Conservation (phyloP, 345 rosid genomes). For the Salix udensis region DNA sequence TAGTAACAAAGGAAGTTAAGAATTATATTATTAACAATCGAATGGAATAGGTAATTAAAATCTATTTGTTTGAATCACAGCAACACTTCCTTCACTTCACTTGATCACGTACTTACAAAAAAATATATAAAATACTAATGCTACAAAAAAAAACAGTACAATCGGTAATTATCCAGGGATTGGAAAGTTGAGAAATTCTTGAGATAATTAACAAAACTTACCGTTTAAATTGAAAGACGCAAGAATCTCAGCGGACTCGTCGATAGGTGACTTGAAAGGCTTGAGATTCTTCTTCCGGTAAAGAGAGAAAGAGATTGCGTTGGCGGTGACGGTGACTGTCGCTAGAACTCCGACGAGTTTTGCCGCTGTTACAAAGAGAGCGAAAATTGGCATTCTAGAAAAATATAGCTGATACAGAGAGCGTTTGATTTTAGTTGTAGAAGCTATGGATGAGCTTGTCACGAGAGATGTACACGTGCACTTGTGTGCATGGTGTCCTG, state of each 20-base stretch:
- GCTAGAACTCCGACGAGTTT: constrained; percentile 66
- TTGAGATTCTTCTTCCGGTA: constrained; percentile 52
- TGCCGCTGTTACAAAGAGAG: constrained; percentile 50
- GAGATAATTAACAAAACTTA: constrained; percentile 3
- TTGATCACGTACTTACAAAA: not conserved
- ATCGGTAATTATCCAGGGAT: not conserved
- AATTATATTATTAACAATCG: not conserved
- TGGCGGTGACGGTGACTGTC: constrained; percentile 66
- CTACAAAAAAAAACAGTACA: not conserved
- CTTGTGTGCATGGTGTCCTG: not conserved
- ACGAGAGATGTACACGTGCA: not conserved
- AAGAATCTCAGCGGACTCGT: constrained; percentile 67
- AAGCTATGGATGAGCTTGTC: not conserved
- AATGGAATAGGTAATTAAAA: not conserved
- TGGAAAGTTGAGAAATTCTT: not conserved
- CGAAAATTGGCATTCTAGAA: constrained; percentile 35
- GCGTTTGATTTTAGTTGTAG: not conserved
- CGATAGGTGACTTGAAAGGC: constrained; percentile 61
- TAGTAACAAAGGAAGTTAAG: not conserved
- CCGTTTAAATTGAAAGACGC: constrained; percentile 59
- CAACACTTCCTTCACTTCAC: not conserved
- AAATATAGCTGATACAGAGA: too few relatives aligned
- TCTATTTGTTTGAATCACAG: not conserved
- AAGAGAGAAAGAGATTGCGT: constrained; percentile 68
- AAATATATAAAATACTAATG: not conserved